Evolutionary conservation across 2,329 filamentous ascomycete genomes (phyloP).

Genomic region (Trichoderma koningii): DNA sequence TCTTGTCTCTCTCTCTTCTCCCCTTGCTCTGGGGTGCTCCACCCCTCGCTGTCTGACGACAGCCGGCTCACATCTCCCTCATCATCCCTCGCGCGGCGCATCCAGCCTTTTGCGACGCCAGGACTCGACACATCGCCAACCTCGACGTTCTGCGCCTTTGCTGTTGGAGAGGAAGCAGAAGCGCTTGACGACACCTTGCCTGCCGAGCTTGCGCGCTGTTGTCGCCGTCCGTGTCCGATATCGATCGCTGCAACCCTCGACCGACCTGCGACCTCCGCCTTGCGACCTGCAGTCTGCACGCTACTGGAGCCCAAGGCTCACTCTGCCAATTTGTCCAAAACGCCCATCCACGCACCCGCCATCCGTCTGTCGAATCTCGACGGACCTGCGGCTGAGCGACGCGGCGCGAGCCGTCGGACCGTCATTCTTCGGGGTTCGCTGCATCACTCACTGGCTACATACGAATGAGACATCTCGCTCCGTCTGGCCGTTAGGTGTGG

Average conservation of each 20-base stretch:
- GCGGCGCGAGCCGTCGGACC: conserved; percentile 19
- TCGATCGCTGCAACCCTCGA: not conserved
- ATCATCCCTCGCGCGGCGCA: not conserved
- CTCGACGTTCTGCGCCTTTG: not conserved
- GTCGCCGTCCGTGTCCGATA: not conserved
- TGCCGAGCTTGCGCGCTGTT: not conserved
- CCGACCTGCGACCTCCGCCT: not conserved
- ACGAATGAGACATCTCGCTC: not conserved
- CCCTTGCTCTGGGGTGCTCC: not conserved
- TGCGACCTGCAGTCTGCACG: conserved; percentile 1
- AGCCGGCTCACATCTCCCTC: not conserved
- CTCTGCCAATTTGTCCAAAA: conserved; percentile 10
- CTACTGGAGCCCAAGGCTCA: conserved; percentile 8
- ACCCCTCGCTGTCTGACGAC: not conserved
- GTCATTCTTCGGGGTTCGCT: not conserved
- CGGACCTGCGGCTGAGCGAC: conserved; percentile 11
- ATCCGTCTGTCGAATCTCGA: conserved; percentile 12
- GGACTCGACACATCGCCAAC: not conserved
- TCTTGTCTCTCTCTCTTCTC: not conserved
- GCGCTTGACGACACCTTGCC: not conserved
- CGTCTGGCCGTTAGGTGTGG: not conserved
- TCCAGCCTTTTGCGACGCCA: conserved; percentile 7
- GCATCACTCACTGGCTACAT: conserved; percentile 6
- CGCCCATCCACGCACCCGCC: conserved; percentile 8
- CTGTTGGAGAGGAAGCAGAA: not conserved